Conservation (phyloP, 2,329 filamentous ascomycete species). For the Cyphellophora europaea region DNA sequence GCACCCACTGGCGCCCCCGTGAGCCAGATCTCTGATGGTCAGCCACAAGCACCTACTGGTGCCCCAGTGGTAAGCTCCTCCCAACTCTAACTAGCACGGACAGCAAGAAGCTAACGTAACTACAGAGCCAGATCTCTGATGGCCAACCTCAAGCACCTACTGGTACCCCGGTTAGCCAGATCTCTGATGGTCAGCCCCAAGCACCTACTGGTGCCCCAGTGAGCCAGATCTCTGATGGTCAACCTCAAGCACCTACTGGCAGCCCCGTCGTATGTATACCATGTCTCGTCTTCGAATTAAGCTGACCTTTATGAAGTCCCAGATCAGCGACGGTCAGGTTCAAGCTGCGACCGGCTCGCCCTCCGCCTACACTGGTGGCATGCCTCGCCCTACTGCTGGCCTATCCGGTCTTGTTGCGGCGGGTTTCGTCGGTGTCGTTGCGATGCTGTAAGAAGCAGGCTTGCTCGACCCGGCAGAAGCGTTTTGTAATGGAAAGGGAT, state of each 20-base stretch:
- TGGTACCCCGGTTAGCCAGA: conserved; percentile 23
- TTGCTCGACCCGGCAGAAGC: too few species aligned
- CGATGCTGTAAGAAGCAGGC: conserved; percentile 11
- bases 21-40: conserved; percentile 8
- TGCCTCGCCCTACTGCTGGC: conserved; percentile 6
- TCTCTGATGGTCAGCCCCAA: conserved; percentile 42
- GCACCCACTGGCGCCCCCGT: conserved; percentile 4
- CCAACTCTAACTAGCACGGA: too few species aligned
- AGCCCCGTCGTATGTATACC: too few species aligned
- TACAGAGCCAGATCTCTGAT: too few species aligned
- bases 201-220: conserved; percentile 9
- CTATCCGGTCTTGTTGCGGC: conserved; percentile 13
- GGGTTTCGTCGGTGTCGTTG: conserved; percentile 13
- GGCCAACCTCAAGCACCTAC: conserved; percentile 31
- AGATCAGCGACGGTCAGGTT: conserved; percentile 10
- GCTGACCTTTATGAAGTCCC: too few species aligned
- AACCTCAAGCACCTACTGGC: conserved; percentile 13
- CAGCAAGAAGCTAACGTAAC: not conserved
- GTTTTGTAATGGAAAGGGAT: too few species aligned
- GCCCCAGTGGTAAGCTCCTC: too few species aligned
- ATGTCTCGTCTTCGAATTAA: too few species aligned
- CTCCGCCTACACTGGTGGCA: conserved; percentile 14
- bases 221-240: conserved; percentile 11
- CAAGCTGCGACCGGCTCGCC: conserved; percentile 17
- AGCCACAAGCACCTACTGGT: conserved; percentile 8